Evolutionary conservation across 306 rosid species (phyloP).

Genomic region (Phaseolus lunatus): DNA sequence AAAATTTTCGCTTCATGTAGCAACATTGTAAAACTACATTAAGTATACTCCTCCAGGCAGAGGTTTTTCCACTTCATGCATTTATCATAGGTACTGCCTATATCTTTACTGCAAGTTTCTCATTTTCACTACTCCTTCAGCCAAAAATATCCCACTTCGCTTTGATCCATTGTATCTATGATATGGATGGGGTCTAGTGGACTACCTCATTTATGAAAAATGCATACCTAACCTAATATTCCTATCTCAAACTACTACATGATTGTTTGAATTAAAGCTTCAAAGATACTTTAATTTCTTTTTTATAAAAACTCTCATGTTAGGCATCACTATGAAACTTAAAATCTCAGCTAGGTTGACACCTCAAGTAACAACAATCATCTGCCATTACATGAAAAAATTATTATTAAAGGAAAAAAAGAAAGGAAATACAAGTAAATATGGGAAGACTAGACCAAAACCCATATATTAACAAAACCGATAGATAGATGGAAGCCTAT

Average conservation of each 20-base stretch:
- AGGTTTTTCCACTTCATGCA: neutral
- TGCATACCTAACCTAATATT: neutral
- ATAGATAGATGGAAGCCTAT: too few species aligned
- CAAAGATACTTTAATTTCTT: too few species aligned
- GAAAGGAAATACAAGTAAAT: too few species aligned
- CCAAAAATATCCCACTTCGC: neutral
- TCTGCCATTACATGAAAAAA: too few species aligned
- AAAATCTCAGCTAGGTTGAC: too few species aligned
- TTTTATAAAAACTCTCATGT: too few species aligned
- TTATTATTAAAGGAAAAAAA: too few species aligned
- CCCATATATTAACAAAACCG: too few species aligned
- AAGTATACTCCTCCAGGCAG: neutral
- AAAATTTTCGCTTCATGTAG: neutral
- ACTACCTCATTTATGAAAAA: neutral
- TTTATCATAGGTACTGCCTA: neutral
- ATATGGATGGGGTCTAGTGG: neutral
- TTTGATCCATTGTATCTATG: neutral
- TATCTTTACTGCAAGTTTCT: neutral
- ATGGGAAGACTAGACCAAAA: too few species aligned
- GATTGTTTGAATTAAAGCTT: too few species aligned
- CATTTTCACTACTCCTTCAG: neutral
- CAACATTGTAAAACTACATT: neutral
- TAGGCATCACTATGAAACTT: too few species aligned
- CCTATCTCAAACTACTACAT: neutral
- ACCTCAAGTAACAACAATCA: too few species aligned